These are phyloP conservation scores for Fusarium avenaceum DNA, from an alignment of 2,329 filamentous ascomycete species.

Conservation along the genomic window DNA sequence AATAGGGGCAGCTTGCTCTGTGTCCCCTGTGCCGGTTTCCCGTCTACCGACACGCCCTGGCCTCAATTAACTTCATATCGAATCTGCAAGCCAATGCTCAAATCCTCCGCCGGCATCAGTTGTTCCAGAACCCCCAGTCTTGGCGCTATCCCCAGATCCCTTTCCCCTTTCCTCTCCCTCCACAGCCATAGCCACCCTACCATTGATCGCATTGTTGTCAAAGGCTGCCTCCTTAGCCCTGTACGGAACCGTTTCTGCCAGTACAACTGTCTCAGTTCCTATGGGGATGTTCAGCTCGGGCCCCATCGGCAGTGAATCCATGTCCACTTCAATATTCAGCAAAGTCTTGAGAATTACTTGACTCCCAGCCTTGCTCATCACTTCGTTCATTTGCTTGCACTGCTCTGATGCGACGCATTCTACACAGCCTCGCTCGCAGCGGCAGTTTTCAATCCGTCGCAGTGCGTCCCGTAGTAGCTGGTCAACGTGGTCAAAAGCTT, in stretches of 20 bases:
- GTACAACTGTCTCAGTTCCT: constrained; percentile 85
- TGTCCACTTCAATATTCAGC: constrained; percentile 81
- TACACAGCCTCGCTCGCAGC: constrained; percentile 83
- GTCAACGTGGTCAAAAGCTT: constrained; percentile 94
- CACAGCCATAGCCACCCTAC: constrained; percentile 3
- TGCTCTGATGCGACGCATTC: constrained; percentile 90
- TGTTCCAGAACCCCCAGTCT: constrained; percentile 28
- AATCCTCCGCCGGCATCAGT: constrained; percentile 45
- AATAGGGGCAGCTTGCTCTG: constrained; percentile 33
- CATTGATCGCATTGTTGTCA: constrained; percentile 4
- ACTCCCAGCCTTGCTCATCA: constrained; percentile 93
- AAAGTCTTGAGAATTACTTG: constrained; percentile 84
- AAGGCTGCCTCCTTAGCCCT: constrained; percentile 40
- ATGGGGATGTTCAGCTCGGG: constrained; percentile 77
- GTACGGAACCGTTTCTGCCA: constrained; percentile 75
- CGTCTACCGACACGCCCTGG: too few relatives aligned
- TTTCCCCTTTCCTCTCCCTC: constrained; percentile 9
- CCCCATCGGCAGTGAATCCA: constrained; percentile 88
- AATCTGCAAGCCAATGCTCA: constrained; percentile 46
- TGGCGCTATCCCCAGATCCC: constrained; percentile 15
- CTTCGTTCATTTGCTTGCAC: constrained; percentile 88
- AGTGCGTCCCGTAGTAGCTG: constrained; percentile 81
- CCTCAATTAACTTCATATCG: constrained; percentile 29
- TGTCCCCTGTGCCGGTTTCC: background rate
- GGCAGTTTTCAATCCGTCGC: constrained; percentile 79